Base-by-base conservation (phyloP, 2,329 filamentous ascomycete genomes). In the Diaporthe sp. region DNA sequence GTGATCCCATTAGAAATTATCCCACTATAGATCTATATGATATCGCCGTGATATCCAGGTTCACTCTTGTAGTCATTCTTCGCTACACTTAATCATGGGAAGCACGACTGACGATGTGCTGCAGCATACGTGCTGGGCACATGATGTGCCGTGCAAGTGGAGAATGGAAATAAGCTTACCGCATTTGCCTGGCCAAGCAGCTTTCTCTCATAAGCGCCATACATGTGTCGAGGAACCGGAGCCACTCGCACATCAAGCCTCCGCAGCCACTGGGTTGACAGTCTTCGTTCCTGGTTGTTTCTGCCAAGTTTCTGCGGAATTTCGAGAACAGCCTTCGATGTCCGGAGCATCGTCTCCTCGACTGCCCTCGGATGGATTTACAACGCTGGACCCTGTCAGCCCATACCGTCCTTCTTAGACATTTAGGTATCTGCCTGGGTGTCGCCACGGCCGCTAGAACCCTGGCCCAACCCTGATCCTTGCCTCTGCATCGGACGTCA, bases 391-490 rank as follows among this genome's bases (percentile, higher is more conserved):
- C 72, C 79, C 82, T 73, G 73, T 73, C 53, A 69, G 71, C 58
- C 62, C 31, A 62, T 73, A 42, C 34, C 65, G 22, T 28, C 37
- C n/a, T 17, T 25, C 49, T 44, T 39, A 65, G 28, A 31, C 61
- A 8, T 22, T 31, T 25, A 22, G 15, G 61, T 49, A n/a, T 25
- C 15, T 37, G 53, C n/a, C 57, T 37, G 46, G 34, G 25, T 51
- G 28, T 53, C 46, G 59, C 17, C 57, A 51, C 49, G 31, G n/a
- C 28, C 49, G 65, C 34, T 39, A 74, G 39, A 68, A 72, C 73
- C 72, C 69, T 75, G 74, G 51, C 62, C 34, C 58, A 58, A 91
- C 89, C 25, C 88, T 73, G 58, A 58, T 76, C 72, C 58, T 73
- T 68, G 71, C 73, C 72, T 28, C 65, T 69, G 65, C 49, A 39